Percentiles rank a stretch among this genome's conserved stretches.
Evolutionary conservation across 169 alveolate species (phyloP).

Genomic region (Plasmodium gaboni): DNA sequence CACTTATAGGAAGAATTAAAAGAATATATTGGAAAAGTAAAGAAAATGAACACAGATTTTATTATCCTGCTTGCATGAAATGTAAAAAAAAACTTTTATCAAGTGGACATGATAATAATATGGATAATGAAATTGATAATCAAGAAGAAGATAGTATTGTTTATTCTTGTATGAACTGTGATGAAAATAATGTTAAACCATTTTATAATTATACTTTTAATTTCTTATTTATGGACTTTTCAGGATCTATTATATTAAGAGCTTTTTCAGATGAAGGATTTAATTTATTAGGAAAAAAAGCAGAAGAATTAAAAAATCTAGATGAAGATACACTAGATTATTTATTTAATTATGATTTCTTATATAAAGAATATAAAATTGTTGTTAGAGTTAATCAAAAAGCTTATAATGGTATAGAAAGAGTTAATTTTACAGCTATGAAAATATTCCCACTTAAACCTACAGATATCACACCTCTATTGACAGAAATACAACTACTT

Average conservation of each 20-base stretch:
- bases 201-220: conserved; percentile 76
- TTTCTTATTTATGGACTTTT: conserved; percentile 76
- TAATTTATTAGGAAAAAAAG: conserved; percentile 78
- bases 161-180: conserved; percentile 82
- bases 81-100: conserved; percentile 81
- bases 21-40: conserved; percentile 84
- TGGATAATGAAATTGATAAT: not conserved
- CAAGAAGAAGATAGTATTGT: conserved; percentile 77
- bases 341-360: conserved; percentile 77
- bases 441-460: conserved; percentile 62
- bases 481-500: conserved; percentile 53
- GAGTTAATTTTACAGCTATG: conserved; percentile 74
- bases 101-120: conserved; percentile 36
- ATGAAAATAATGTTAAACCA: conserved; percentile 81
- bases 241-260: conserved; percentile 76
- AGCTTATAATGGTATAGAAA: conserved; percentile 62
- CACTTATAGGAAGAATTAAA: conserved; percentile 78
- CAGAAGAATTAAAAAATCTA: conserved; percentile 77
- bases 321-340: conserved; percentile 77
- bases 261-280: conserved; percentile 76
- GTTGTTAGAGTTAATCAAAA: conserved; percentile 62
- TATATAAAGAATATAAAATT: conserved; percentile 75
- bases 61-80: conserved; percentile 84
- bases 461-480: conserved; percentile 40
- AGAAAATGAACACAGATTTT: conserved; percentile 80